Base-by-base conservation (phyloP, 495 filamentous ascomycete genomes). In the Aspergillus coremiiformis region DNA sequence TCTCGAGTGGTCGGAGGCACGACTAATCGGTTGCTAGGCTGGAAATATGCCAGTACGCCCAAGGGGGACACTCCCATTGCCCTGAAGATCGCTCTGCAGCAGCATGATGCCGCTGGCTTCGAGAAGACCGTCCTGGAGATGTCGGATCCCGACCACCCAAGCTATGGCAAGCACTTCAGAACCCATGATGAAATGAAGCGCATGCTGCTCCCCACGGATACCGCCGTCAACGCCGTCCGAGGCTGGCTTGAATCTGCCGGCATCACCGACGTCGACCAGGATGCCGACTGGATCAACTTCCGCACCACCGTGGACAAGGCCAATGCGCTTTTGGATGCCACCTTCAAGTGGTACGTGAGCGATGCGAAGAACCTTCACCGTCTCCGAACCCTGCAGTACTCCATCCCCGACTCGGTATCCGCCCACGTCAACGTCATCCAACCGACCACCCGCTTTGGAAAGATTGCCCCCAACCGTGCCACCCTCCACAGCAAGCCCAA, bases 221-320 rank as follows among this genome's bases (percentile, higher is more conserved):
- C 74, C 7, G 70, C 82, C 5, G 67, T 76, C 15, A 55, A 65
- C 6, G 61, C 74, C 1, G 70, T 84, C 17, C 57, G 71, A 7
- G 41, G 64, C 9, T 73, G 82, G 82, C 69, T 86, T 5, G 37
- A 67, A 20, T 63, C 62, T 4, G 62, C 64, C 23, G 76, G 77
- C 5, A 64, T 84, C 30, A 65, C 60, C 8, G 52, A 78, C 46
- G 68, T 82, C 29, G 47, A 77, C 45, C 62, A 76, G 39, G 71
- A 81, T 59, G 75, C 79, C n/a, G 80, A 85, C 59, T 84, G 79
- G 76, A 71, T 86, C 53, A 80, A 75, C 39, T 73, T 84, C 65
- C 67, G 65, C 26, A 73, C 76, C 10, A 78, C 78, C 0, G 75
- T 83, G 5, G 63, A 62, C 26, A 63, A 72, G 27, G 83, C 81